Percentiles rank a stretch among this genome's conserved stretches.
These are phyloP conservation scores for Asterochloris sp. DNA, from an alignment of 139 green algal genomes.

Conservation along the genomic window DNA sequence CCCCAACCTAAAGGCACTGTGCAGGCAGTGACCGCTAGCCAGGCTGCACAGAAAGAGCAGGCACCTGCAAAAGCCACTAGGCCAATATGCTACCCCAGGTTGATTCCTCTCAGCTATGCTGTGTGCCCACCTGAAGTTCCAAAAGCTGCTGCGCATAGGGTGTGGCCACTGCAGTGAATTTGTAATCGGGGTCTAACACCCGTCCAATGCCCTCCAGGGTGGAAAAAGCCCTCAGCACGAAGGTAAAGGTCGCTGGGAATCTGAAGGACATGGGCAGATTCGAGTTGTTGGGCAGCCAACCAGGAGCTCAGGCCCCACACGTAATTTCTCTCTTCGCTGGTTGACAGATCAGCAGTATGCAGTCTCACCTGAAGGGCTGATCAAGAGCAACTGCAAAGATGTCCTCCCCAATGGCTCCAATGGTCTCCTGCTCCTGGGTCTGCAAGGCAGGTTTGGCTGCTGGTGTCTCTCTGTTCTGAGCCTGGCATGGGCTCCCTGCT, in stretches of 20 bases:
- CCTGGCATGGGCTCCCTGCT: background rate
- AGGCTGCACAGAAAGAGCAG: too few species aligned
- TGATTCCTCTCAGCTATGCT: background rate
- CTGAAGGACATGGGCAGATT: slow-evolving; percentile 3
- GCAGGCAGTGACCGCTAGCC: too few species aligned
- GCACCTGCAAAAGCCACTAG: background rate
- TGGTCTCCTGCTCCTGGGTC: slow-evolving; percentile 71
- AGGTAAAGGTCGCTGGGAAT: slow-evolving; percentile 86
- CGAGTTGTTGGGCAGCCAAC: too few species aligned
- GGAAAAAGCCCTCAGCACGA: slow-evolving; percentile 83
- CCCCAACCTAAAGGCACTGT: too few species aligned
- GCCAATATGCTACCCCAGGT: background rate
- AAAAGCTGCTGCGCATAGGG: slow-evolving; percentile 74
- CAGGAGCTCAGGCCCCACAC: background rate
- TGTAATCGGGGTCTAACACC: slow-evolving; percentile 55
- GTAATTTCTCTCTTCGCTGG: background rate
- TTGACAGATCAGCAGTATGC: background rate
- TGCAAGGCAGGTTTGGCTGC: slow-evolving; percentile 21
- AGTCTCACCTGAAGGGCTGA: slow-evolving; percentile 64
- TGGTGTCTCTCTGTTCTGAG: background rate
- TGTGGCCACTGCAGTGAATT: slow-evolving; percentile 58
- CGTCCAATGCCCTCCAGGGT: slow-evolving; percentile 67
- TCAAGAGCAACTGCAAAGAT: slow-evolving; percentile 82
- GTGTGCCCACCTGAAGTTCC: slow-evolving; percentile 25
- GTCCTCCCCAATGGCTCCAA: slow-evolving; percentile 76